Percentiles rank a stretch among this genome's conserved stretches.
These are phyloP conservation scores for Vitis hybrid DNA, from an alignment of 177 flowering plant genomes.

Conservation along the genomic window DNA sequence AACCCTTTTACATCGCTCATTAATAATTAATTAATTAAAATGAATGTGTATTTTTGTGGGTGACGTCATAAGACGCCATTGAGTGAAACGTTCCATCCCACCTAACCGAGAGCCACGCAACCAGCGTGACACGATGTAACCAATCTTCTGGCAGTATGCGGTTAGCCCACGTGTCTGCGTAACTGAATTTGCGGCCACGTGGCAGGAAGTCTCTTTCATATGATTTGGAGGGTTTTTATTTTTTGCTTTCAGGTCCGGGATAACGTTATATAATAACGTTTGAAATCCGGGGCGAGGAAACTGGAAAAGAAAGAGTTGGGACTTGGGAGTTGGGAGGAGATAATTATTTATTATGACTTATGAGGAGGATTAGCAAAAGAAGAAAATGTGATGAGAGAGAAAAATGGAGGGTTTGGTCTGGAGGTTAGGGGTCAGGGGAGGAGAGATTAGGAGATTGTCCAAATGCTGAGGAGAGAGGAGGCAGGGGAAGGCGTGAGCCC, in stretches of 20 bases:
- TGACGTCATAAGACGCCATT: conserved; percentile 3
- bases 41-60: too few relatives aligned
- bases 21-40: neutral
- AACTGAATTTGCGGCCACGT: neutral
- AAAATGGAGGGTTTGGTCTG: conserved; percentile 18
- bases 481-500: conserved; percentile 15
- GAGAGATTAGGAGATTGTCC: conserved; percentile 13
- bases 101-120: conserved; percentile 12
- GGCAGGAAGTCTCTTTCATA: neutral
- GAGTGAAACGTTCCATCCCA: conserved; percentile 1
- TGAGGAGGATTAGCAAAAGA: neutral
- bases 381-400: neutral
- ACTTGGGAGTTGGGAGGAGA: neutral
- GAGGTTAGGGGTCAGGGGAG: conserved; percentile 25
- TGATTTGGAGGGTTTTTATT: neutral
- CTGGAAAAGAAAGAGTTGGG: neutral
- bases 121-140: conserved; percentile 19
- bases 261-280: neutral
- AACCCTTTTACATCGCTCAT: too few relatives aligned
- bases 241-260: neutral
- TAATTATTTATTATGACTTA: neutral
- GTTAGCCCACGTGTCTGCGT: neutral
- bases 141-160: conserved; percentile 4
- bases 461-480: conserved; percentile 20
- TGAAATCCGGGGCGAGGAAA: neutral